A percentile compares a stretch with the other conserved stretches of the same genome.
These are phyloP conservation scores for Citrus cavaleriei DNA, from an alignment of 345 rosid species.

Conservation along the genomic window DNA sequence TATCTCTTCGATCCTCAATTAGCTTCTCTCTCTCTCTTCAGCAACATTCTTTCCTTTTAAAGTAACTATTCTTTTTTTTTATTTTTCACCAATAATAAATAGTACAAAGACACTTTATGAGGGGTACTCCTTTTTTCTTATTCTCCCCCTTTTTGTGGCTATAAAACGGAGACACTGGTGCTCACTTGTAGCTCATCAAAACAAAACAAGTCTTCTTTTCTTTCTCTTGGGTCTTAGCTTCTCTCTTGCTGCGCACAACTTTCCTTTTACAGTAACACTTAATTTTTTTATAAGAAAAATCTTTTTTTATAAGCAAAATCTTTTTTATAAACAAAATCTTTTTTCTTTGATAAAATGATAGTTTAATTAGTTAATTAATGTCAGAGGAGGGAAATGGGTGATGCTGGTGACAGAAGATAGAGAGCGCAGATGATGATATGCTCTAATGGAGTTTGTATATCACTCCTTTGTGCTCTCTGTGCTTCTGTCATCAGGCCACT, in stretches of 20 bases:
- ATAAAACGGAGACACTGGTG: conserved; percentile 34
- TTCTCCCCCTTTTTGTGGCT: conserved; percentile 11
- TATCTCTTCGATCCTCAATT: background rate
- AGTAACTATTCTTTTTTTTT: conserved; percentile 16
- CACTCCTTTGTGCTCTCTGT: conserved; percentile 92
- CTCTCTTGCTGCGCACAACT: background rate
- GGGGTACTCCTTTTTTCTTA: background rate
- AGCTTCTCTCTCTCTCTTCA: background rate
- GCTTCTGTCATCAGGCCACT: conserved; percentile 77
- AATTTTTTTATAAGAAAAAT: background rate
- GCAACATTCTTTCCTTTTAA: conserved; percentile 25
- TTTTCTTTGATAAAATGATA: background rate
- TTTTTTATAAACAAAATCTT: background rate
- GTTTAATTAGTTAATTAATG: background rate
- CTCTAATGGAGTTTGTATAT: conserved; percentile 36
- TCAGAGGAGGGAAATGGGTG: background rate
- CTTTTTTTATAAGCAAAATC: background rate
- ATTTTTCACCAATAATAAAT: background rate
- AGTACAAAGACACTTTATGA: conserved; percentile 4
- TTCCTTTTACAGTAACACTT: conserved; percentile 34
- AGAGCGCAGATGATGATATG: conserved; percentile 94
- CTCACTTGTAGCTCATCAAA: conserved; percentile 18
- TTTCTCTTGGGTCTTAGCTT: background rate
- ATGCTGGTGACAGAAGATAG: background rate
- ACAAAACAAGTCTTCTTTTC: background rate